Evolutionary conservation across 495 filamentous ascomycete genomes (phyloP), one percentile per base, ranked within the genome.

Genomic region (Talaromyces trachyspermus): DNA sequence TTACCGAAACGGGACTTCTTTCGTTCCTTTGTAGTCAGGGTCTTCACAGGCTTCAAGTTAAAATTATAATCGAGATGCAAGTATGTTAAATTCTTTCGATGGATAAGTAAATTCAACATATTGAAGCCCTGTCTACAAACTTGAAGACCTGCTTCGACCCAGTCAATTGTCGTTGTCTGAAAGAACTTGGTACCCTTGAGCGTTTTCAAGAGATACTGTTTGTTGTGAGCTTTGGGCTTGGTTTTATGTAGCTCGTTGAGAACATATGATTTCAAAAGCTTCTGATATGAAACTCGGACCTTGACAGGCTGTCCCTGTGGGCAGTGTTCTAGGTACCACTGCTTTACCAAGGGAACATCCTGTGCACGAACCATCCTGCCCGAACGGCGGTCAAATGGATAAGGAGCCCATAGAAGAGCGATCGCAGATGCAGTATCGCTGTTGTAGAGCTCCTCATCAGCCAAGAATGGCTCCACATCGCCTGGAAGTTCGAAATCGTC

Each of bases 1-100:
- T 99, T 99, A 72, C 94, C 94, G 56, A 99, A 99, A 36, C 94
- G 85, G 19, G 92, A 97, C 79, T 99, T 99, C 76, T 99, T 99
- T 41, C 94, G 85, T 72, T 99, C 94, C 68, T 99, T 99, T 15
- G 92, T 99, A 0, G 94, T 99, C 62, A 99, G 62, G 0, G 94
- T 99, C 67, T 99, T 99, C 51, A 99, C 91, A 7, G 94, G 94
- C 70, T 99, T 99, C 60, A 99, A 62, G 69, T 99, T 99, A 75
- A 99, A 99, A 69, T 99, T 99, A 71, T 97, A 99, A 57, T 99
- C 94, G 20, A 99, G 76, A 74, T 99, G 94, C 32, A 99, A 79
- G 66, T 99, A 99, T 5, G 94, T 99, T 49, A 99, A 71, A 62
- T 97, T 97, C 79, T 99, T 99, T 49, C 94, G 80, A 62, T 99